These are phyloP conservation scores for Ceratocystis eucalypticola DNA, from an alignment of 2,329 filamentous ascomycete species.

Conservation along the genomic window DNA sequence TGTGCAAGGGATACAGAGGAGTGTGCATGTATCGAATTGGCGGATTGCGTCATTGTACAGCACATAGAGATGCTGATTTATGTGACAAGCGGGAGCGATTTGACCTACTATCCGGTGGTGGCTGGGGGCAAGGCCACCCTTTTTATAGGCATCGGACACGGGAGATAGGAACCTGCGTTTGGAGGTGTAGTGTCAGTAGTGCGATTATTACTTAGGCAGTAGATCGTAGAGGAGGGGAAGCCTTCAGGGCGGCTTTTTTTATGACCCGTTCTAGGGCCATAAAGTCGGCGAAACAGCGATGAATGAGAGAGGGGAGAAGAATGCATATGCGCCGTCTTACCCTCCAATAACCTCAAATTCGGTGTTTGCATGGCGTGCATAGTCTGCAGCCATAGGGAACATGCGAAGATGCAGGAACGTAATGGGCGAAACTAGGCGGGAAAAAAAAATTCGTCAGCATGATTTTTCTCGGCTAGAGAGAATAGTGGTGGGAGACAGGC, in stretches of 20 bases:
- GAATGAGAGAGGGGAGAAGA: too few relatives aligned
- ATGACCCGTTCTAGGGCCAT: too few relatives aligned
- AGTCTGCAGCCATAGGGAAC: constrained; percentile 79
- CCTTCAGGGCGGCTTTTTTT: neutral
- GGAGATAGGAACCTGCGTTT: constrained; percentile 28
- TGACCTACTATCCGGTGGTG: constrained; percentile 26
- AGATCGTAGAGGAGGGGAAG: neutral
- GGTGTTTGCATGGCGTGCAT: constrained; percentile 37
- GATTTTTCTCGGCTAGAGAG: neutral
- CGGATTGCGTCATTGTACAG: constrained; percentile 13
- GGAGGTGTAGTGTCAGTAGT: neutral
- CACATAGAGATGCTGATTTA: neutral
- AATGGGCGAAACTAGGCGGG: constrained; percentile 45
- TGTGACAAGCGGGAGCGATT: neutral
- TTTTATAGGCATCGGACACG: constrained; percentile 28
- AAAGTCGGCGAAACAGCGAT: too few relatives aligned
- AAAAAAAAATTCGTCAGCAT: neutral
- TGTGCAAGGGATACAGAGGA: constrained; percentile 2
- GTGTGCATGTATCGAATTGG: neutral
- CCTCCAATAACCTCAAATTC: constrained; percentile 77
- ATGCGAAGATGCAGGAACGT: constrained; percentile 70
- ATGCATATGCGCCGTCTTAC: constrained; percentile 33
- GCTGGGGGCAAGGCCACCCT: constrained; percentile 29
- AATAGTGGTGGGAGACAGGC: neutral
- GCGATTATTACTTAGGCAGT: neutral